phyloP scores from a whole-genome alignment of 768 basidiomycete species.

The Russula sp. region DNA sequence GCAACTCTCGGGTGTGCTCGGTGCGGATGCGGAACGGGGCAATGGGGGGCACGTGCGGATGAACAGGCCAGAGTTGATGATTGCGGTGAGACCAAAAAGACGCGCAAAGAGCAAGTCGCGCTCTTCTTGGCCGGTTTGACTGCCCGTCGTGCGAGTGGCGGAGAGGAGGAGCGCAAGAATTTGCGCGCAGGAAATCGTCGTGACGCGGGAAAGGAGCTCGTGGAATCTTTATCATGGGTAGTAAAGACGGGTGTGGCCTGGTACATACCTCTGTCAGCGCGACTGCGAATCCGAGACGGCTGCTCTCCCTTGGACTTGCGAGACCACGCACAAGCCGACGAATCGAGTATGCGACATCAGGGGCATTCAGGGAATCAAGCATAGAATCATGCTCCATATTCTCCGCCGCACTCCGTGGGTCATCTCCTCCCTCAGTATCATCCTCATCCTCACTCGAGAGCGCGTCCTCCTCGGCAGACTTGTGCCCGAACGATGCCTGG shows the following conservation, averaged over 20 bases:
- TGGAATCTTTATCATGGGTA: slow-evolving; percentile 2
- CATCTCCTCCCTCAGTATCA: slow-evolving; percentile 2
- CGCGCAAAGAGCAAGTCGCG: slow-evolving; percentile 89
- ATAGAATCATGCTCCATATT: slow-evolving; percentile 35
- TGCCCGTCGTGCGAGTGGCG: slow-evolving; percentile 62
- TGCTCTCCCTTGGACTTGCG: slow-evolving; percentile 89
- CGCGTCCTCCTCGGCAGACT: slow-evolving; percentile 26
- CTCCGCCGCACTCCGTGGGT: slow-evolving; percentile 3
- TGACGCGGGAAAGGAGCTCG: slow-evolving; percentile 73
- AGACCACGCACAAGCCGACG: slow-evolving; percentile 81
- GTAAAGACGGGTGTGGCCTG: neutral
- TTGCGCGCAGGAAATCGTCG: slow-evolving; percentile 71
- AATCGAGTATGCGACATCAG: slow-evolving; percentile 91
- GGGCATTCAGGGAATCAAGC: slow-evolving; percentile 68
- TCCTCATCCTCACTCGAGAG: slow-evolving; percentile 35
- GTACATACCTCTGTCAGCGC: slow-evolving; percentile 83
- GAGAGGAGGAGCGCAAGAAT: slow-evolving; percentile 72
- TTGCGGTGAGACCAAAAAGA: slow-evolving; percentile 80
- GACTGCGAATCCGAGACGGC: slow-evolving; percentile 91
- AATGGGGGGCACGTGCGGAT: slow-evolving; percentile 53
- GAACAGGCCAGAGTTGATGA: slow-evolving; percentile 81
- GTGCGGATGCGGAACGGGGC: slow-evolving; percentile 47
- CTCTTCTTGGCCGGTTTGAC: slow-evolving; percentile 87
- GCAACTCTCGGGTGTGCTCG: slow-evolving; percentile 57
- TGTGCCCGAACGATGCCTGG: slow-evolving; percentile 58